Evolutionary conservation across 1,284 basidiomycete genomes (phyloP).

Genomic region (Apiotrichum gamsii): DNA sequence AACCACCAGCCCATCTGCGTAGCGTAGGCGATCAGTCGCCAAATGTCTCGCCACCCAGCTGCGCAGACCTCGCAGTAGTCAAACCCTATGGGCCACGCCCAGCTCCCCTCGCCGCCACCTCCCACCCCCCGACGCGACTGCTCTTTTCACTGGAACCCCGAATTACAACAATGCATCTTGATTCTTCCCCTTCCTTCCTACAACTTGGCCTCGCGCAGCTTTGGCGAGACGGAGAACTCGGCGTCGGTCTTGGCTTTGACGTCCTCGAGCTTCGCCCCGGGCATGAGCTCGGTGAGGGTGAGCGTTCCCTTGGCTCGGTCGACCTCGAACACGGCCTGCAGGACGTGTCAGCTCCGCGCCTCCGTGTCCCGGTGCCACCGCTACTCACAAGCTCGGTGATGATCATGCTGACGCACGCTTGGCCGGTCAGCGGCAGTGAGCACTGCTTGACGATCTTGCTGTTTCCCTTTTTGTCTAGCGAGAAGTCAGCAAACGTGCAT

Average conservation of each 20-base stretch:
- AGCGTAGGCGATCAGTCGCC: too few relatives aligned
- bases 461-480: conserved; percentile 84
- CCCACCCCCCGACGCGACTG: too few relatives aligned
- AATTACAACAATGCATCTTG: too few relatives aligned
- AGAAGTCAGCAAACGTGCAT: too few relatives aligned
- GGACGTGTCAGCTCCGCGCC: too few relatives aligned
- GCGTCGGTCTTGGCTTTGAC: conserved; percentile 76
- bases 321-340: conserved; percentile 85
- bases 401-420: conserved; percentile 76
- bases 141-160: too few relatives aligned
- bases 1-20: too few relatives aligned
- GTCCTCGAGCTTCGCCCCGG: conserved; percentile 75
- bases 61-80: too few relatives aligned
- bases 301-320: conserved; percentile 66
- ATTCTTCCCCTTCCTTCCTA: background rate
- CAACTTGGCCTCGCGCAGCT: conserved; percentile 5
- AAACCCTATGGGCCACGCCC: too few relatives aligned
- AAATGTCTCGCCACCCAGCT: too few relatives aligned
- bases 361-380: too few relatives aligned
- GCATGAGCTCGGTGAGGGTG: conserved; percentile 71
- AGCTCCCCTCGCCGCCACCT: too few relatives aligned
- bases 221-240: conserved; percentile 55
- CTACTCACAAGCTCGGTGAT: conserved; percentile 86
- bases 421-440: conserved; percentile 78
- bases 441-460: conserved; percentile 83